phyloP scores from a whole-genome alignment of 805 yeast species.

The Yueomyces sp. region DNA sequence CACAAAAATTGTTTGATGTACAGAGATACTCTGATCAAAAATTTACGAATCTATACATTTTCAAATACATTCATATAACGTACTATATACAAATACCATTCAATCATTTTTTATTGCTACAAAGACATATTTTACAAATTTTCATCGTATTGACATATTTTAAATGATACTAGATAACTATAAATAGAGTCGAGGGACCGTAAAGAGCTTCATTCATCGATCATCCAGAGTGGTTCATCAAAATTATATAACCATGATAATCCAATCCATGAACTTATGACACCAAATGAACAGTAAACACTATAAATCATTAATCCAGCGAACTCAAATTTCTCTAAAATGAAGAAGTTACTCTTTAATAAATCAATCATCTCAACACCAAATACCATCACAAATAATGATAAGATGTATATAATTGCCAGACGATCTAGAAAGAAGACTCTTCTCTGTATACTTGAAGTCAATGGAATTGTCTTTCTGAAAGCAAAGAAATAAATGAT shows the following conservation, averaged over 20 bases:
- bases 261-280: conserved; percentile 77
- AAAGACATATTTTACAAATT: neutral
- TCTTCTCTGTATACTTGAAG: conserved; percentile 29
- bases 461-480: conserved; percentile 45
- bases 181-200: neutral
- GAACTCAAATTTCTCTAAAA: conserved; percentile 54
- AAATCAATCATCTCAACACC: conserved; percentile 35
- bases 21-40: too few species aligned
- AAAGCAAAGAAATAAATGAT: conserved; percentile 61
- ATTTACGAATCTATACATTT: too few species aligned
- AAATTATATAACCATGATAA: conserved; percentile 80
- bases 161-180: neutral
- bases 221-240: conserved; percentile 56
- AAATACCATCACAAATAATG: conserved; percentile 52
- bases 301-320: conserved; percentile 70
- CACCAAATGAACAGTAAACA: conserved; percentile 77
- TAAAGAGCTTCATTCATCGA: neutral
- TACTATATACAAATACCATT: too few species aligned
- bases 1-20: too few species aligned
- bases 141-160: neutral
- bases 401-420: conserved; percentile 50
- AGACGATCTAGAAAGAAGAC: conserved; percentile 62
- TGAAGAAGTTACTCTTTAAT: conserved; percentile 38
- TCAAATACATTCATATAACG: too few species aligned
- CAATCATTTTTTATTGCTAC: neutral